Evolutionary conservation across 768 basidiomycete species (phyloP).

Genomic region (Coprinopsis marcescibilis): DNA sequence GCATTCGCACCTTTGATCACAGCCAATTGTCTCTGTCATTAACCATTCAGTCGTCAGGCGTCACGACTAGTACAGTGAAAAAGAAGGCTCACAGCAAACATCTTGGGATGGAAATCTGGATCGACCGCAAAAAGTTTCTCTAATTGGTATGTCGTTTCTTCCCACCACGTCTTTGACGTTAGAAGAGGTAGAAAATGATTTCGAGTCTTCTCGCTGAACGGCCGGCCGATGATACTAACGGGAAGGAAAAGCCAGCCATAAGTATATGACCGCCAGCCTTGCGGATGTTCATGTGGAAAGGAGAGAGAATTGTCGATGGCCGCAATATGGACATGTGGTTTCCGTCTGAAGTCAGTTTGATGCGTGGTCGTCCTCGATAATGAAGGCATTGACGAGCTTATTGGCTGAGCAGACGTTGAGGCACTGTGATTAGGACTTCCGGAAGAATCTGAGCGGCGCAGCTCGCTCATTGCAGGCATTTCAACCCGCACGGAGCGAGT

Average conservation of each 20-base stretch:
- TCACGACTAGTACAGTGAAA: too few relatives aligned
- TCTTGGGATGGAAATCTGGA: constrained; percentile 84
- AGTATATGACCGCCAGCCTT: constrained; percentile 72
- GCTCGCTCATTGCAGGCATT: constrained; percentile 72
- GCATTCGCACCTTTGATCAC: constrained; percentile 76
- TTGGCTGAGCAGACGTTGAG: constrained; percentile 30
- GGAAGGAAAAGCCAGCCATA: constrained; percentile 89
- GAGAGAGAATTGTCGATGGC: constrained; percentile 92
- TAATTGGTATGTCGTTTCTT: constrained; percentile 75
- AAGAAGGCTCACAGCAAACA: constrained; percentile 60
- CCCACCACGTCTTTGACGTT: constrained; percentile 87
- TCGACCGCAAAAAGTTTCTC: constrained; percentile 75
- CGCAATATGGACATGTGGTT: constrained; percentile 84
- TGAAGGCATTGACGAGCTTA: constrained; percentile 24
- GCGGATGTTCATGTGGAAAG: constrained; percentile 88
- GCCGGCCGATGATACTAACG: constrained; percentile 77
- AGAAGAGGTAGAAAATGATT: constrained; percentile 77
- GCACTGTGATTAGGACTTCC: constrained; percentile 33
- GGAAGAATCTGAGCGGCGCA: constrained; percentile 42
- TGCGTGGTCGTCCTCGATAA: constrained; percentile 31
- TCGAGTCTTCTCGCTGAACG: constrained; percentile 79
- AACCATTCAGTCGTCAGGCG: background rate
- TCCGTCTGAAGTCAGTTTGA: constrained; percentile 45
- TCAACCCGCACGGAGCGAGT: constrained; percentile 58
- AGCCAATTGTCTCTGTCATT: constrained; percentile 69